Base-by-base conservation (phyloP, 768 basidiomycete genomes). In the Suillus hirtellus region DNA sequence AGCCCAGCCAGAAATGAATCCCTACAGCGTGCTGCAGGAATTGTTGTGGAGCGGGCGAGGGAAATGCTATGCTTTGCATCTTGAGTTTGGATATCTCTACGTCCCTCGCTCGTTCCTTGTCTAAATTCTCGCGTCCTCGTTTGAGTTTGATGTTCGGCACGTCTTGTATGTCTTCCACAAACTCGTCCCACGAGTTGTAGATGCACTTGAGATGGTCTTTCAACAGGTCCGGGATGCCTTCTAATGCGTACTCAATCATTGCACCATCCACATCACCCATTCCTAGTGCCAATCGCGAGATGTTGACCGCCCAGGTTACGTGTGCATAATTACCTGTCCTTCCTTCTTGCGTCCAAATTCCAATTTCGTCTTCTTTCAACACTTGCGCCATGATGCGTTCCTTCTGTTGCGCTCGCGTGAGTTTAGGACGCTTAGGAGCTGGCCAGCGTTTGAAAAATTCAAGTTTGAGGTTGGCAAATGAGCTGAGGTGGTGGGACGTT, bases 271-370 rank as follows among this genome's bases (percentile, higher is more conserved):
- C 12, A 12, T 59, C 56, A 10, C 56, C 38, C 38, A 59, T 59
- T 15, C 34, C 44, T 0, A 40, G 40, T 3, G 38, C 56, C 7
- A 59, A n/a, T 4, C 38, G 0, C 9, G n/a, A 24, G 1, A 59
- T 8, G 3, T 59, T 21, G 2, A 42, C 19, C 19, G 11, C 56
- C 56, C 56, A 59, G 17, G 27, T 59, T 11, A 21, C 27, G 6
- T 59, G 56, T 3, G 21, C 38, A 14, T 59, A 59, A 12, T 59
- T 31, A 3, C 37, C 56, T 69, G 31, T 65, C 61, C 43, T 9
- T 3, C 19, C 19, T 40, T 40, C 38, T 14, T 40, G 38, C 5
- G 12, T 40, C 38, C 38, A 40, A 10, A 40, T 4, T 12, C 42
- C 42, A 1, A 42, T 17, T 42, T 42, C 15, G 4, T 35, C 34